Conservation (phyloP, 2,329 filamentous ascomycete species). For the Aspergillus hortae region DNA sequence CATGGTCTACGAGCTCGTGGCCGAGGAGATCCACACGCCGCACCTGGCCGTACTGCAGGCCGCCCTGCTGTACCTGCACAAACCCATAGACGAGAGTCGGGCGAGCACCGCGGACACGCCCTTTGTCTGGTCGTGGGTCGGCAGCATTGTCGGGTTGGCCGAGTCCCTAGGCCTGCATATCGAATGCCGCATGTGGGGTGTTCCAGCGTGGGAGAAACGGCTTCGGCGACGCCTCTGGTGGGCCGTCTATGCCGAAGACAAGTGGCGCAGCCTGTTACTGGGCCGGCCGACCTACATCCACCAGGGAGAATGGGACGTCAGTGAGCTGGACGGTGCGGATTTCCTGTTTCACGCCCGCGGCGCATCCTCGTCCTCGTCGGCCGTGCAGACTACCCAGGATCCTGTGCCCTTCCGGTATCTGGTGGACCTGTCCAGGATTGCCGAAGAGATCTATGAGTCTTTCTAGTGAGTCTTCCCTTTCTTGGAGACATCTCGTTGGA, state of each 20-base stretch:
- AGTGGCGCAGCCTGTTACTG: constrained; percentile 35
- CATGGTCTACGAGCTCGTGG: constrained; percentile 28
- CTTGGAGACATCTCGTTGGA: not conserved
- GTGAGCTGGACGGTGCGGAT: constrained; percentile 26
- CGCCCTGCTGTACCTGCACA: constrained; percentile 30
- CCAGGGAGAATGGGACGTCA: constrained; percentile 33
- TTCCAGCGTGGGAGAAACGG: constrained; percentile 37
- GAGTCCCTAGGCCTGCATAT: constrained; percentile 35
- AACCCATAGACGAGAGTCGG: constrained; percentile 18
- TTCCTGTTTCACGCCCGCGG: constrained; percentile 16
- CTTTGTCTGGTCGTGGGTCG: constrained; percentile 37
- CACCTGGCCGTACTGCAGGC: constrained; percentile 31
- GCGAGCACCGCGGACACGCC: constrained; percentile 29
- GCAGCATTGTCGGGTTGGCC: constrained; percentile 32
- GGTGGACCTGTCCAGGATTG: constrained; percentile 25
- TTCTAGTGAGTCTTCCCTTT: constrained; percentile 26
- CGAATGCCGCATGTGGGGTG: constrained; percentile 36
- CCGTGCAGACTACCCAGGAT: constrained; percentile 14
- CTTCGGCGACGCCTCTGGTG: constrained; percentile 39
- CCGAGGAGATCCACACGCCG: constrained; percentile 30
- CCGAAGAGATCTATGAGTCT: constrained; percentile 28
- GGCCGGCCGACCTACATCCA: constrained; percentile 36
- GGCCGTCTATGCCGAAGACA: constrained; percentile 39
- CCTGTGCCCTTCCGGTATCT: constrained; percentile 27
- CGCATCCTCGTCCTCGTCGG: constrained; percentile 14